Conservation (phyloP, 1,139 yeast species). For the Nakaseomyces sp. region DNA sequence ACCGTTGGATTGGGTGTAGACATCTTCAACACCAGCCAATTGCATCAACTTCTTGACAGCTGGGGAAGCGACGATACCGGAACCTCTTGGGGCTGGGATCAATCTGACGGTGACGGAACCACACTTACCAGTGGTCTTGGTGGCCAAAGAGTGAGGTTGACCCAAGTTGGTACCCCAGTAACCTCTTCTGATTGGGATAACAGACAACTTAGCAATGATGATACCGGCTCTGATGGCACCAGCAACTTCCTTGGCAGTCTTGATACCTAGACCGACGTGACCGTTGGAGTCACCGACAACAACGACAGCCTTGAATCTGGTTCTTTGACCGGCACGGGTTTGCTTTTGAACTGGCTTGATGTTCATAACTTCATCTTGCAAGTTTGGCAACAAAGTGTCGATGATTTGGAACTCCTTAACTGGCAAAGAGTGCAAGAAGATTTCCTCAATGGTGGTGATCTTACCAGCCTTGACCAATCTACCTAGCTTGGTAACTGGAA, state of each 20-base stretch:
- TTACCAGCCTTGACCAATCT: constrained; percentile 99
- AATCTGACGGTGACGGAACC: constrained; percentile 98
- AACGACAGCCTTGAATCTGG: constrained; percentile 99
- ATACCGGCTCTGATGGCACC: constrained; percentile 99
- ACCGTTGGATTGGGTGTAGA: constrained; percentile 97
- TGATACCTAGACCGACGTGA: constrained; percentile 99
- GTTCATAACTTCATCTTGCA: constrained; percentile 99
- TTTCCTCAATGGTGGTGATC: constrained; percentile 93
- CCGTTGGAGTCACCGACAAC: constrained; percentile 99
- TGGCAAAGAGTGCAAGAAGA: constrained; percentile 98
- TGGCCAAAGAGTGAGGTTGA: constrained; percentile 97
- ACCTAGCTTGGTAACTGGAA: constrained; percentile 99
- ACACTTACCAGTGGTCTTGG: constrained; percentile 99
- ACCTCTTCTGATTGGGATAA: constrained; percentile 99
- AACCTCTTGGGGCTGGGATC: constrained; percentile 99
- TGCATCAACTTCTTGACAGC: constrained; percentile 98
- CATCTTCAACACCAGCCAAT: constrained; percentile 99
- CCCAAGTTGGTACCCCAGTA: constrained; percentile 99
- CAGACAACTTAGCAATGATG: constrained; percentile 96
- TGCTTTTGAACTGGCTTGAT: constrained; percentile 99
- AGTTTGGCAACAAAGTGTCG: constrained; percentile 90
- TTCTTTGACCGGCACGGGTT: constrained; percentile 99
- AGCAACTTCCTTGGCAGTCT: constrained; percentile 99
- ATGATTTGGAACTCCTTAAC: constrained; percentile 99
- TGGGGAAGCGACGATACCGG: constrained; percentile 99